Base-by-base conservation (phyloP, 2,329 filamentous ascomycete species). In the Orbilia blumenaviensis region DNA sequence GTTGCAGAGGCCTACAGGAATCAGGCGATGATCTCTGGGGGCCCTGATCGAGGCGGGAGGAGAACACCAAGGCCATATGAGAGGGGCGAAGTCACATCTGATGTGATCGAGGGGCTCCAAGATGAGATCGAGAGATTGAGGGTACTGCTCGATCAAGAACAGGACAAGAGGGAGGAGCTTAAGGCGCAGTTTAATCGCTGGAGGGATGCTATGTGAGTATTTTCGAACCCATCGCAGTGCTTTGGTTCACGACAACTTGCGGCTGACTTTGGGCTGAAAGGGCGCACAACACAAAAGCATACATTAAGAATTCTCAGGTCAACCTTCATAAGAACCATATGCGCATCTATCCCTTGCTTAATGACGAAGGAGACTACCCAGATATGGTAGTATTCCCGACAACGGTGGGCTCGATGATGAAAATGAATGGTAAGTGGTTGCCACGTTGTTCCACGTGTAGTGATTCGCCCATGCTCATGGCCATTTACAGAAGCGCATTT, bases 281-380 rank as follows among this genome's bases (percentile, higher is more conserved):
- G 8, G 36, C 50, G 21, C 73, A 77, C 73, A 77, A 77, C 73
- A 77, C 73, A 71, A 71, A 71, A 58, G 48, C 62, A n/a, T 72
- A 72, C 42, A 77, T 77, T 27, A 61, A 69, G 66, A 77, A 77
- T 56, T 77, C 73, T 23, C 61, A 66, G 16, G 66, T 77, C 44
- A 64, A 77, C 52, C 67, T 77, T 16, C 62, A 77, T 16, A 77
- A 77, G 44, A 72, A 71, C 34, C 64, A 77, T 50, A 66, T 72
- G 73, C 66, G 73, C 10, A 77, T 77, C 18, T 68, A 77, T 9
- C 73, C 73, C 21, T 50, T 77, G 9, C 73, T 77, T 10, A 77
- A 77, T 48, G 61, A 77, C 34, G 61, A 71, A 2, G 73, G 73
- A 0, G 32, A 56, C 8, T 77, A 72, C 18, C 73, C 73, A 5